Percentiles rank a stretch among this genome's conserved stretches.
phyloP scores from a whole-genome alignment of 2,329 filamentous ascomycete species.

The Acrocalymma vagum region DNA sequence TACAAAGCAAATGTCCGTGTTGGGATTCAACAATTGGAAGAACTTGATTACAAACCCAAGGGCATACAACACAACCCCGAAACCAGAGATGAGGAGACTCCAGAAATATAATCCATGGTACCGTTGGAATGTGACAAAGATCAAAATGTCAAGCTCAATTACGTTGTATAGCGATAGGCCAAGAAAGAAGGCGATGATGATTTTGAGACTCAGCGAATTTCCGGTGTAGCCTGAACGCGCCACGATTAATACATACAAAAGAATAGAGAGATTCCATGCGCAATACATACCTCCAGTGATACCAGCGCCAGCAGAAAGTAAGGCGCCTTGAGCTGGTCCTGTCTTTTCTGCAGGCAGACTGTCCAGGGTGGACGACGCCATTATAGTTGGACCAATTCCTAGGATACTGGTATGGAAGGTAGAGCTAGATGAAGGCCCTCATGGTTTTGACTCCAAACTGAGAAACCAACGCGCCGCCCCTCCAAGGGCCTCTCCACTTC shows the following conservation, averaged over 20 bases:
- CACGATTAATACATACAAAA: constrained; percentile 1
- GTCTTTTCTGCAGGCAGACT: too few relatives aligned
- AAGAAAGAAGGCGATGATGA: constrained; percentile 46
- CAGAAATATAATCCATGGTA: constrained; percentile 60
- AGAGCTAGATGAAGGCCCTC: too few relatives aligned
- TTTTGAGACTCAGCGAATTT: constrained; percentile 36
- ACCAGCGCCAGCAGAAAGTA: constrained; percentile 38
- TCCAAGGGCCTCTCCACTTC: too few relatives aligned
- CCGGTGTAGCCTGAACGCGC: constrained; percentile 37
- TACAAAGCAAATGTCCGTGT: constrained; percentile 36
- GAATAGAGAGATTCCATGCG: neutral
- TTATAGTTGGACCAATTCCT: too few relatives aligned
- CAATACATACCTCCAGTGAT: constrained; percentile 38
- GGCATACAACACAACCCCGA: constrained; percentile 57
- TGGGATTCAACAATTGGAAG: constrained; percentile 39
- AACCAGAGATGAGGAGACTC: constrained; percentile 54
- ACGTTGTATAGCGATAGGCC: constrained; percentile 50
- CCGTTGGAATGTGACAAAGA: constrained; percentile 57
- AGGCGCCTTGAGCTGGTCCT: constrained; percentile 36
- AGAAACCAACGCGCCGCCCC: too few relatives aligned
- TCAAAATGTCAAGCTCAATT: constrained; percentile 56
- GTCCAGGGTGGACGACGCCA: too few relatives aligned
- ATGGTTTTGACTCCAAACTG: too few relatives aligned
- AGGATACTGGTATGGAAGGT: too few relatives aligned
- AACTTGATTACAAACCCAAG: constrained; percentile 59